Conservation (phyloP, 1,284 basidiomycete species). For the Heterobasidion annosum region DNA sequence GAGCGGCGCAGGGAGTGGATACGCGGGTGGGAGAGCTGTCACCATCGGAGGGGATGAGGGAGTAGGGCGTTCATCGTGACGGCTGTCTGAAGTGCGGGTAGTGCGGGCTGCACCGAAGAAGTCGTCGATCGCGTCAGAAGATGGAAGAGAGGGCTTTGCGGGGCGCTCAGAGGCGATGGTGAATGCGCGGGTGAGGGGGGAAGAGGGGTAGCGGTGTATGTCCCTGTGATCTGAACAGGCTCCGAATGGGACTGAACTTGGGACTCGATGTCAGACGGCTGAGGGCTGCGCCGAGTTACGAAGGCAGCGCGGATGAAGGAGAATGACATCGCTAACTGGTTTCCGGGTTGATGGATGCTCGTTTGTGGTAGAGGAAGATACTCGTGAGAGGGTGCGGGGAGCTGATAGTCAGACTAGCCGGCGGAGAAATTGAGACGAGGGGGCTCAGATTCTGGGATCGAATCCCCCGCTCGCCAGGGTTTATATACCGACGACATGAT, state of each 20-base stretch:
- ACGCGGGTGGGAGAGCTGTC: conserved; percentile 13
- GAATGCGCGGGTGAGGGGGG: neutral
- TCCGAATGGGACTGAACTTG: neutral
- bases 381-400: too few relatives aligned
- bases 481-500: too few relatives aligned
- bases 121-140: conserved; percentile 17
- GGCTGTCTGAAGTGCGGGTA: conserved; percentile 18
- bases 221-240: neutral
- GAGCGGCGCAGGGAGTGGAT: conserved; percentile 1
- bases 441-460: neutral
- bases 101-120: conserved; percentile 18
- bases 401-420: too few relatives aligned
- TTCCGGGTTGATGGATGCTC: too few relatives aligned
- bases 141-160: neutral
- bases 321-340: too few relatives aligned
- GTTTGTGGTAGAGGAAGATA: too few relatives aligned
- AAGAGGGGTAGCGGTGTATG: neutral
- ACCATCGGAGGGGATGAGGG: conserved; percentile 6
- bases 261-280: neutral
- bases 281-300: too few relatives aligned
- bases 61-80: conserved; percentile 14
- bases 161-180: neutral
- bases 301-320: too few relatives aligned
- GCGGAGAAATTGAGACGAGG: neutral
- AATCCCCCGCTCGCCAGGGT: too few relatives aligned